Percentiles rank a stretch among this genome's conserved stretches.
These are phyloP conservation scores for Lepiota brunneoincarnata DNA, from an alignment of 768 basidiomycete species.

Conservation along the genomic window DNA sequence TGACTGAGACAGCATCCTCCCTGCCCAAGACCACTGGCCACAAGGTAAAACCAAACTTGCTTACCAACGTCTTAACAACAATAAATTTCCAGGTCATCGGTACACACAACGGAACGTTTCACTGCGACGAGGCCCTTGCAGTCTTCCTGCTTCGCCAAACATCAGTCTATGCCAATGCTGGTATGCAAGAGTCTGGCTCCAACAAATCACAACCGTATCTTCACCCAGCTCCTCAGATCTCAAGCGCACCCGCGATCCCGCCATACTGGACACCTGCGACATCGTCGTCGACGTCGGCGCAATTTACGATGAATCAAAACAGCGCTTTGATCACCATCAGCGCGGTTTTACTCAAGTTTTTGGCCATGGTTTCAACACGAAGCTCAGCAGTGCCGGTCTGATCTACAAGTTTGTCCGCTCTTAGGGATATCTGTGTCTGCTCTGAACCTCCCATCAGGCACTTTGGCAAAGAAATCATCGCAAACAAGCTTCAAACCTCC, in stretches of 20 bases:
- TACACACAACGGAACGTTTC: constrained; percentile 94
- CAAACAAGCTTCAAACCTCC: constrained; percentile 49
- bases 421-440: background rate
- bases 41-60: constrained; percentile 10
- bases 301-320: constrained; percentile 75
- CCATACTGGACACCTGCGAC: constrained; percentile 72
- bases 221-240: constrained; percentile 41
- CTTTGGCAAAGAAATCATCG: constrained; percentile 85
- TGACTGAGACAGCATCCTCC: constrained; percentile 22
- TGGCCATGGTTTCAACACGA: constrained; percentile 83
- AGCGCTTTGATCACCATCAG: constrained; percentile 95
- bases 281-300: constrained; percentile 98
- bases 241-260: constrained; percentile 72
- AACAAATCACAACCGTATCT: background rate
- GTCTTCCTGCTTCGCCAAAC: constrained; percentile 86
- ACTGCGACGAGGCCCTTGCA: constrained; percentile 96
- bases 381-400: constrained; percentile 89
- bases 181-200: constrained; percentile 38
- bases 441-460: constrained; percentile 48
- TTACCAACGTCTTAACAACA: background rate
- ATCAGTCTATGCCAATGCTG: constrained; percentile 68
- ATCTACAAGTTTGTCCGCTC: constrained; percentile 79
- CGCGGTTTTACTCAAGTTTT: constrained; percentile 90
- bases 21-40: constrained; percentile 41
- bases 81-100: constrained; percentile 67